Conservation (phyloP, 2,329 filamentous ascomycete genomes). For the Aureobasidium sp. region DNA sequence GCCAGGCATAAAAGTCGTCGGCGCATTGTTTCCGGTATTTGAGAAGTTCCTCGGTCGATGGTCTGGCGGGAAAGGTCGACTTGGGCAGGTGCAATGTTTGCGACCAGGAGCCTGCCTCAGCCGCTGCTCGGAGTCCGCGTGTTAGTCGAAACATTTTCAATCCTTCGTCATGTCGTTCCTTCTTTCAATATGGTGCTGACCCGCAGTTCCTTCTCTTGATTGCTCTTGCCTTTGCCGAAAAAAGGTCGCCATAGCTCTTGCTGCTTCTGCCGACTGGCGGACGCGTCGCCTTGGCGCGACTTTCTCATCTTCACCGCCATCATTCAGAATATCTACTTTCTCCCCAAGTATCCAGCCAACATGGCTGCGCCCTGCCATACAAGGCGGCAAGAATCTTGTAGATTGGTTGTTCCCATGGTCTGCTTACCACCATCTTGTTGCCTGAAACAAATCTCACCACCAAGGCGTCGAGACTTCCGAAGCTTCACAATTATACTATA, state of each 20-base stretch:
- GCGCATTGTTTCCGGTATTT: slow-evolving; percentile 67
- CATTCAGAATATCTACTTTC: too few species aligned
- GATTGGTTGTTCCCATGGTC: background rate
- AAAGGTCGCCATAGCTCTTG: background rate
- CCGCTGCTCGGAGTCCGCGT: slow-evolving; percentile 9
- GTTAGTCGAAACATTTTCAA: slow-evolving; percentile 10
- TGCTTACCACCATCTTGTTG: background rate
- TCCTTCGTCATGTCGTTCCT: slow-evolving; percentile 2
- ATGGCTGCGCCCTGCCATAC: background rate
- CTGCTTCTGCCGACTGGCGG: background rate
- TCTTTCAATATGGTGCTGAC: background rate
- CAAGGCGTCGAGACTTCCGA: background rate
- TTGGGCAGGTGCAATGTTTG: slow-evolving; percentile 40
- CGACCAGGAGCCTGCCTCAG: slow-evolving; percentile 26
- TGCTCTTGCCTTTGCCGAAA: background rate
- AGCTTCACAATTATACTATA: background rate
- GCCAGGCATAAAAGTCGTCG: slow-evolving; percentile 86
- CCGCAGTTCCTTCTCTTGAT: background rate
- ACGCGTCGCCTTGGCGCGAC: background rate
- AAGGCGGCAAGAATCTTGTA: background rate
- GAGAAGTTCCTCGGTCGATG: slow-evolving; percentile 33
- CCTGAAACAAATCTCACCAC: slow-evolving; percentile 1
- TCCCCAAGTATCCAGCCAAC: background rate
- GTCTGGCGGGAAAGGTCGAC: slow-evolving; percentile 41
- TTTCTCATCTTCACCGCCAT: background rate